A percentile compares a stretch with the other conserved stretches of the same genome.
These are phyloP conservation scores for Avena insularis DNA, from an alignment of 176 grass and related monocot genomes.

Conservation along the genomic window DNA sequence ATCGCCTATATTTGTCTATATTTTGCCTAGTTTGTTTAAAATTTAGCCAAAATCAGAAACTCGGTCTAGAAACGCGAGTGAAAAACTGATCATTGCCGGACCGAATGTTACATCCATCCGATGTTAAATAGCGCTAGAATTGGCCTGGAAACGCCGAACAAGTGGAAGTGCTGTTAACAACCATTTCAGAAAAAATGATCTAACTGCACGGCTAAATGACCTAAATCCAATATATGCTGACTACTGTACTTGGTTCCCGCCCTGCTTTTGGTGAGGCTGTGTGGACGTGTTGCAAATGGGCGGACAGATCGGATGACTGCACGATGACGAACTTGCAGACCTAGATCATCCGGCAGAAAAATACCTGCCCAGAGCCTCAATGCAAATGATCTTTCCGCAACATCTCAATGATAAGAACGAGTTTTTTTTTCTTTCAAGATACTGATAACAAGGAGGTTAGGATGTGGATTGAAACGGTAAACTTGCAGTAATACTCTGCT, in stretches of 20 bases:
- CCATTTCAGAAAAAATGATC: conserved; percentile 32
- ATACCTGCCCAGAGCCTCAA: conserved; percentile 17
- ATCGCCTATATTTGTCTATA: too few species aligned
- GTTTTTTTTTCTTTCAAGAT: neutral
- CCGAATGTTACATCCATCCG: too few species aligned
- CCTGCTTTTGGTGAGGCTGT: conserved; percentile 45
- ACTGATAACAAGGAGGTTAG: too few species aligned
- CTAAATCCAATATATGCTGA: conserved; percentile 49
- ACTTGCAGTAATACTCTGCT: neutral
- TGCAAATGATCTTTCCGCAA: conserved; percentile 39
- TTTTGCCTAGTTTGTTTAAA: too few species aligned
- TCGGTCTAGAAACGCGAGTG: too few species aligned
- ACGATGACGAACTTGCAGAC: conserved; percentile 49
- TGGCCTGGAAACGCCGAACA: too few species aligned
- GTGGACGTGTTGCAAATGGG: conserved; percentile 65
- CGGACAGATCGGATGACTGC: conserved; percentile 47
- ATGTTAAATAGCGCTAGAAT: too few species aligned
- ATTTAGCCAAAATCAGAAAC: too few species aligned
- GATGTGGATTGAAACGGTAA: conserved; percentile 54
- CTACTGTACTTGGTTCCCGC: conserved; percentile 42
- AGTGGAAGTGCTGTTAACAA: neutral
- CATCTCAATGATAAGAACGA: conserved; percentile 29
- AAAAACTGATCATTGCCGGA: too few species aligned
- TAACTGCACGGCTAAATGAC: conserved; percentile 7
- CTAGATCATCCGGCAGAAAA: conserved; percentile 25